Percentiles rank a stretch among this genome's conserved stretches.
Evolutionary conservation across 495 filamentous ascomycete species (phyloP).

Genomic region (Talaromyces stipitatus): DNA sequence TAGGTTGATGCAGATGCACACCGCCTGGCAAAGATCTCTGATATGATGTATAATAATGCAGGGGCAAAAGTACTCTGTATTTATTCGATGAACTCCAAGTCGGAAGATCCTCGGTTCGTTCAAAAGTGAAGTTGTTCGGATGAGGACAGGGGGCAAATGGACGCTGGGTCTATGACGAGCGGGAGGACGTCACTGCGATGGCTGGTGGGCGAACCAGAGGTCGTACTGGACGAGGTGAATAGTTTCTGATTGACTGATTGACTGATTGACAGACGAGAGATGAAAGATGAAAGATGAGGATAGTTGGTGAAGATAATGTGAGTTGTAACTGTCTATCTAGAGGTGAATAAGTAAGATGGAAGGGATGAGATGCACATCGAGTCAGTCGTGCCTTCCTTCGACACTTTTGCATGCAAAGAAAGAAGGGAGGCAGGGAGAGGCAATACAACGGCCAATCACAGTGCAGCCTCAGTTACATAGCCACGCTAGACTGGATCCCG

Average conservation of each 20-base stretch:
- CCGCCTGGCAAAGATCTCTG: not conserved
- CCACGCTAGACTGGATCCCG: not conserved
- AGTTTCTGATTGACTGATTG: not conserved
- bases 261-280: constrained; percentile 2
- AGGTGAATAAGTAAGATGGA: constrained; percentile 2
- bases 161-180: not conserved
- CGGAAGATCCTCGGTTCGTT: not conserved
- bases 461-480: not conserved
- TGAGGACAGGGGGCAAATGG: not conserved
- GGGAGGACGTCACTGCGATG: not conserved
- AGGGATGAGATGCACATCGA: not conserved
- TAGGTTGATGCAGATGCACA: not conserved
- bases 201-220: not conserved
- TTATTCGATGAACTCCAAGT: too few species aligned
- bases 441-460: not conserved
- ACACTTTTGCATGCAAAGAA: too few species aligned
- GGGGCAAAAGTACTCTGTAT: too few species aligned
- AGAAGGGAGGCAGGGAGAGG: not conserved
- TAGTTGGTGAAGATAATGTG: constrained; percentile 13
- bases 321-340: too few species aligned
- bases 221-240: not conserved
- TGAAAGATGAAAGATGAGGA: constrained; percentile 10
- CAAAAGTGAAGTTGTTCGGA: not conserved
- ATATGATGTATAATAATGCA: not conserved
- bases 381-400: not conserved